Base-by-base conservation (phyloP, 768 basidiomycete genomes). In the Boletus rufocinnamomeus region DNA sequence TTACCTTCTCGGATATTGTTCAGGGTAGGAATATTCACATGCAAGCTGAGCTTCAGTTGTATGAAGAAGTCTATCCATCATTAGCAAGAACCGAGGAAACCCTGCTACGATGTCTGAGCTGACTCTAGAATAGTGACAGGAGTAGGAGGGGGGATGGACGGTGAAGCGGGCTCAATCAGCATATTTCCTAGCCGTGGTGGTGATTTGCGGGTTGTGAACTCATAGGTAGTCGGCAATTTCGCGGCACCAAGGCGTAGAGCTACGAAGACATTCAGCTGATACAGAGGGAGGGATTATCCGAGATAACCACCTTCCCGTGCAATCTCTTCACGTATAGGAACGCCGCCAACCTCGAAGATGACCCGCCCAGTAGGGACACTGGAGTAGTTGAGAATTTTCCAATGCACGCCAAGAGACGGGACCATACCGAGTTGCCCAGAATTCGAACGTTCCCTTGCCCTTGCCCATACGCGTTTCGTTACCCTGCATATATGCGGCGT, bases 401-500 rank as follows among this genome's bases (percentile, higher is more conserved):
- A 14, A 37, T 13, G 14, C 25, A 47, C 9, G 9, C 17, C 23
- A 14, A 54, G 43, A 51, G 14, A 60, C 1, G 10, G 9, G 7
- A 37, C 69, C 84, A 54, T 66, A 93, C 92, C 93, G 85, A 58
- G 90, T 92, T 28, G 95, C 93, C 97, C 97, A 99, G 72, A 82
- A 98, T 70, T 98, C 97, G 66, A 98, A 98, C 0, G 90, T 85
- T 47, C 97, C 97, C 74, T 99, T 99, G 58, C 97, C 97, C 76
- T 98, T 98, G 51, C 97, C 97, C 97, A 98, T 98, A 81, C 97
- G 90, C 6, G 94, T 95, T 75, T 98, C 95, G 66, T 97, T 98
- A 54, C 97, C 96, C 92, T 94, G 59, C 7, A 35, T 17, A 27
- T 32, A 49, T 49, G 43, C 11, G 37, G 35, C 47, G 23, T 69